phyloP scores from a whole-genome alignment of 805 yeast species.

The Cyberlindnera mrakii region DNA sequence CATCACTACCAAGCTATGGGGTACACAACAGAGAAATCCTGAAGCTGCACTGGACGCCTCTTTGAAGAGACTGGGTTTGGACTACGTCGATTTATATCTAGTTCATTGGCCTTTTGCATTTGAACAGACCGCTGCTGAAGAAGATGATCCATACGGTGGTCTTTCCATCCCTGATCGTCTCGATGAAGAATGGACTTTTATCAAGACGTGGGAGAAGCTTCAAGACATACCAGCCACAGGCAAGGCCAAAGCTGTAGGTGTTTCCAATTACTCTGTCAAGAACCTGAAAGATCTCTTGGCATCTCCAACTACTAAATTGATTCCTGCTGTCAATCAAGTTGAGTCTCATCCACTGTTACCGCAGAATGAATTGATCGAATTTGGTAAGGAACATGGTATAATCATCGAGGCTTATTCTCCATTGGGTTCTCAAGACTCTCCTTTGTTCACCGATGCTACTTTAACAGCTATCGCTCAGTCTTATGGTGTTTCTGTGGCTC shows the following conservation, averaged over 20 bases:
- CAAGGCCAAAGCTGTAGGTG: constrained; percentile 15
- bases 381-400: constrained; percentile 11
- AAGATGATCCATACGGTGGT: constrained; percentile 29
- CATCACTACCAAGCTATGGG: constrained; percentile 67
- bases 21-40: constrained; percentile 35
- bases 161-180: constrained; percentile 39
- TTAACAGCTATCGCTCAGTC: constrained; percentile 40
- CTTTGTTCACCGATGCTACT: constrained; percentile 29
- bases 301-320: constrained; percentile 5
- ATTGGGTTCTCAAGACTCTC: constrained; percentile 15
- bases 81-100: constrained; percentile 71
- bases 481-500: constrained; percentile 38
- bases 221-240: constrained; percentile 8
- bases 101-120: constrained; percentile 76
- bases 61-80: constrained; percentile 55
- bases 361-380: constrained; percentile 12
- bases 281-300: constrained; percentile 10
- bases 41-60: constrained; percentile 49
- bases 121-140: constrained; percentile 22
- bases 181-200: constrained; percentile 49
- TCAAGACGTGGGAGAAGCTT: constrained; percentile 16
- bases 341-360: constrained; percentile 17
- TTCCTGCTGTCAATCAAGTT: constrained; percentile 17
- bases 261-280: constrained; percentile 14
- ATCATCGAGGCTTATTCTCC: constrained; percentile 18